These are phyloP conservation scores for Crithidia thermophila DNA, from an alignment of 208 protist genomes.

Conservation along the genomic window DNA sequence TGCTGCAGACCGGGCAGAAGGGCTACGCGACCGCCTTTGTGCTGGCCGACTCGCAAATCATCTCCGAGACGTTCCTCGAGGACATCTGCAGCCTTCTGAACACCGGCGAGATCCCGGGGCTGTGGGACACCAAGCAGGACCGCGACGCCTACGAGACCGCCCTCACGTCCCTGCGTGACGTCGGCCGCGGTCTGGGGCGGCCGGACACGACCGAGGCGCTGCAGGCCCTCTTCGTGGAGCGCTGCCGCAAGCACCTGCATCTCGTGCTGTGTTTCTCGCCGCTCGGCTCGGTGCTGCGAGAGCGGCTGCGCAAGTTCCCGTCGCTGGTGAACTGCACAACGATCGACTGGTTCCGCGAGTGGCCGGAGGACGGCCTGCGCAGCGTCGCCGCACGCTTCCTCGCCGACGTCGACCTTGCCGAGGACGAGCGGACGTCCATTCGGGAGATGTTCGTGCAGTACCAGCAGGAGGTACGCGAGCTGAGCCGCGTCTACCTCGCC, in stretches of 20 bases:
- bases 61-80: constrained; percentile 95
- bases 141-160: constrained; percentile 91
- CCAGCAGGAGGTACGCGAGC: constrained; percentile 90
- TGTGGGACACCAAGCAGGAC: constrained; percentile 95
- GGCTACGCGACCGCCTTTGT: constrained; percentile 95
- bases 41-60: constrained; percentile 97
- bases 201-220: constrained; percentile 88
- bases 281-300: constrained; percentile 95
- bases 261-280: constrained; percentile 97
- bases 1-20: constrained; percentile 92
- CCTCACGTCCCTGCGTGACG: constrained; percentile 82
- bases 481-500: constrained; percentile 80
- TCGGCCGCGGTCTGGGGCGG: constrained; percentile 79
- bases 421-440: constrained; percentile 59
- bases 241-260: constrained; percentile 95
- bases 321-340: constrained; percentile 98
- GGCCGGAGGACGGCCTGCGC: constrained; percentile 96
- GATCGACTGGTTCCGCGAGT: constrained; percentile 98
- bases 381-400: constrained; percentile 91
- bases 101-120: constrained; percentile 95
- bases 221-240: constrained; percentile 92
- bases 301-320: constrained; percentile 96
- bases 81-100: constrained; percentile 98
- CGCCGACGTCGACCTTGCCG: constrained; percentile 77
- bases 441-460: constrained; percentile 93